Conservation (phyloP, 2,329 filamentous ascomycete genomes). For the Colletotrichum sp. region DNA sequence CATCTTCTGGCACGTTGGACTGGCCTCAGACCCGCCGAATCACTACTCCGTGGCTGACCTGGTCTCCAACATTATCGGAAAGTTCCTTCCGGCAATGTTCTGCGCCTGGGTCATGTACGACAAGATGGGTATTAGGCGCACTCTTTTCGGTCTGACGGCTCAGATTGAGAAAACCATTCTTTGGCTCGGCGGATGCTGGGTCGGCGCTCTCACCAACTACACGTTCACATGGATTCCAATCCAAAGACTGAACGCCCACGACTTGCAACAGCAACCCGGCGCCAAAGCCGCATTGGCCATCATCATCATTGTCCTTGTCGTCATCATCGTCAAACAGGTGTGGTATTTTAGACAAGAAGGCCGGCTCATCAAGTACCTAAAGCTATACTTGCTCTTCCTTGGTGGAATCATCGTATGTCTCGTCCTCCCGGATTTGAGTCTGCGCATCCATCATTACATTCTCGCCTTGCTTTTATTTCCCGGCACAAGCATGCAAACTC, state of each 20-base stretch:
- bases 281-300: constrained; percentile 82
- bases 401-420: constrained; percentile 73
- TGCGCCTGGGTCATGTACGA: constrained; percentile 87
- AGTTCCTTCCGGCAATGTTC: constrained; percentile 87
- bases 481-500: constrained; percentile 87
- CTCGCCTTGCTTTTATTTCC: constrained; percentile 85
- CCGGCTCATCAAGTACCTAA: constrained; percentile 77
- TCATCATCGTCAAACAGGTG: constrained; percentile 76
- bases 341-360: constrained; percentile 89
- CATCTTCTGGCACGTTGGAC: constrained; percentile 87
- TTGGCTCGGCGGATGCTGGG: constrained; percentile 90
- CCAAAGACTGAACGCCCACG: constrained; percentile 86
- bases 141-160: constrained; percentile 74
- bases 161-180: constrained; percentile 90
- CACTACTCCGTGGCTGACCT: constrained; percentile 71
- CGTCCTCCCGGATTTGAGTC: constrained; percentile 74
- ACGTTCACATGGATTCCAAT: constrained; percentile 96
- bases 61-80: constrained; percentile 78
- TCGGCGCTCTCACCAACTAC: constrained; percentile 92
- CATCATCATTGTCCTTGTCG: constrained; percentile 73
- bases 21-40: constrained; percentile 86
- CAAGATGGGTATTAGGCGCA: constrained; percentile 77
- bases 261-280: constrained; percentile 87
- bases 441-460: constrained; percentile 96
- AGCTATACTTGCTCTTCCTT: constrained; percentile 75